Evolutionary conservation across 257 asterid genomes (phyloP), one percentile per base, ranked within the genome.

Genomic region (Cordia subcordata): DNA sequence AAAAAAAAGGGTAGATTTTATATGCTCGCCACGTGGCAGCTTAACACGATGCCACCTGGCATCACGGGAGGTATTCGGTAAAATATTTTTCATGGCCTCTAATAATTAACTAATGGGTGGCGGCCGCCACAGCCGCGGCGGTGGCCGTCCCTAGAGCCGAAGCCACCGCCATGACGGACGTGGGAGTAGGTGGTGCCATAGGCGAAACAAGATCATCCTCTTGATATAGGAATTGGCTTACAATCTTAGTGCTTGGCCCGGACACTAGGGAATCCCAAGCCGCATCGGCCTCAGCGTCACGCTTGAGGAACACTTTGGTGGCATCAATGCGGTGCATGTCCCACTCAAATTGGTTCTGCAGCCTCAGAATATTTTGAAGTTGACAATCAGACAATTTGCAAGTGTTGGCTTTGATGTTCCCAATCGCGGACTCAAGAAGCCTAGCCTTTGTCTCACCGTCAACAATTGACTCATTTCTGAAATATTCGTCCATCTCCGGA

Each of bases 261-360:
- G 72, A 85, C 65, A 90, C 94, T 15, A 67, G 55, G 39, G 77
- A 62, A 49, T 82, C 74, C 97, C 97, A 89, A 13, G 85, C 85
- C 40, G 82, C 82, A 13, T 68, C 54, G n/a, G 86, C 49, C 10
- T 79, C 85, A 0, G 27, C 40, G 10, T 81, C 85, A 35, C 64
- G 72, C n/a, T 74, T 77, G 0, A 73, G 70, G 50, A 85, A 82
- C 10, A 78, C 94, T 66, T 83, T 96, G 0, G 95, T 83, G 6
- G 95, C 98, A 45, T 87, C 85, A 8, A 90, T 75, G 44, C 69
- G 79, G 63, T 80, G 83, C 50, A 85, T 63, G 40, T 72, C 62
- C 77, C 87, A 52, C 60, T 61, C 79, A 17, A 87, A 44, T 19
- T 74, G 79, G 39, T 74, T 75, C 59, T 64, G 74, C n/a, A 87